phyloP scores from a whole-genome alignment of 345 rosid species.

The Rhizophora apiculata region DNA sequence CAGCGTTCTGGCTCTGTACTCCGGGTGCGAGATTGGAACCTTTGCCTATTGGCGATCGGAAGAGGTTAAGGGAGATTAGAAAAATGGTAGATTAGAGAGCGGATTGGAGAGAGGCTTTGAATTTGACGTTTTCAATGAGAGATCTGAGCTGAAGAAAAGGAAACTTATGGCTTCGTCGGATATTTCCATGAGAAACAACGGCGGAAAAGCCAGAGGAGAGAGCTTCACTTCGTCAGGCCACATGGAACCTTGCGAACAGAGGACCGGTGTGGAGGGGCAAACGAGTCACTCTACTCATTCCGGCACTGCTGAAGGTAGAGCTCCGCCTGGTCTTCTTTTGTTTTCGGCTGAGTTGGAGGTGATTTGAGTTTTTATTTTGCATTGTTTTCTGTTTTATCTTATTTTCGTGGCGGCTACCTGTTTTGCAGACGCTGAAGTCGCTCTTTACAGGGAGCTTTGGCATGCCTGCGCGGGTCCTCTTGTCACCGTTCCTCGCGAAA shows the following conservation, averaged over 20 bases:
- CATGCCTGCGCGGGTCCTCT: constrained; percentile 62
- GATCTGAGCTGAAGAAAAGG: constrained; percentile 22
- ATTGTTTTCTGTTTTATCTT: background rate
- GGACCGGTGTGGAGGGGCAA: constrained; percentile 22
- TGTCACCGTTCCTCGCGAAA: constrained; percentile 45
- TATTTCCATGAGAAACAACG: constrained; percentile 20
- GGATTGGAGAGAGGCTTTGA: background rate
- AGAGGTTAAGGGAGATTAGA: background rate
- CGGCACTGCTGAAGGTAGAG: constrained; percentile 20
- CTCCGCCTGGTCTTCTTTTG: background rate
- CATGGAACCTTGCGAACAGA: constrained; percentile 16
- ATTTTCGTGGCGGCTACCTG: constrained; percentile 14
- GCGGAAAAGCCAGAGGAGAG: constrained; percentile 21
- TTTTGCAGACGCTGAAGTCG: constrained; percentile 33
- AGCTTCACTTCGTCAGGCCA: constrained; percentile 25
- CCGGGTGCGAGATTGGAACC: background rate
- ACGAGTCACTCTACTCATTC: constrained; percentile 16
- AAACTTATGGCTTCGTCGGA: constrained; percentile 23
- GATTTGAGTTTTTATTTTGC: background rate
- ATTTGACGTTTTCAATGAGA: constrained; percentile 13
- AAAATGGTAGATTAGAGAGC: constrained; percentile 13
- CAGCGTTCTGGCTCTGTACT: background rate
- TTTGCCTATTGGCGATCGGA: background rate
- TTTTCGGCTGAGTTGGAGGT: background rate
- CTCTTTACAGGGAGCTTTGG: constrained; percentile 53